phyloP scores from a whole-genome alignment of 2,329 filamentous ascomycete genomes.

The Neobulgaria alba region DNA sequence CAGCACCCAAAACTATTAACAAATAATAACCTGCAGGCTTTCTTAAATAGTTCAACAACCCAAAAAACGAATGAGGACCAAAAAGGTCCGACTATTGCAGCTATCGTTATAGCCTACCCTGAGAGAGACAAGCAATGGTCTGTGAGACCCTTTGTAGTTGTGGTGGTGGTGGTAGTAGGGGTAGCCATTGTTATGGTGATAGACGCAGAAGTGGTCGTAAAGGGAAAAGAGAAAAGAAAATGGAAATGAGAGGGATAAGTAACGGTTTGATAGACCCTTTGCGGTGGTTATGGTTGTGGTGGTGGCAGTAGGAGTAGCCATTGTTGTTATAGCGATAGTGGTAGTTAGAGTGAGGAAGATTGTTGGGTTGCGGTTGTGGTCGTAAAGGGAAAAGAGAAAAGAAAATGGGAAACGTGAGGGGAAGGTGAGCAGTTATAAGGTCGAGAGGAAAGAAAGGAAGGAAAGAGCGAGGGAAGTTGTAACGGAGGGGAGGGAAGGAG shows the following conservation, averaged over 20 bases:
- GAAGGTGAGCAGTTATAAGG: constrained; percentile 6
- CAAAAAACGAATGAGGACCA: constrained; percentile 5
- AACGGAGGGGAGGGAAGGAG: constrained; percentile 8
- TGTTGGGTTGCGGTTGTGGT: constrained; percentile 4
- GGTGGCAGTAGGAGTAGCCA: no score
- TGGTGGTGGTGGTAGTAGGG: not conserved
- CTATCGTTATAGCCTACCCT: constrained; percentile 8
- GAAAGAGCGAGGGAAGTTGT: constrained; percentile 6
- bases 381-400: constrained; percentile 9
- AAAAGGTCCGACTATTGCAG: constrained; percentile 2
- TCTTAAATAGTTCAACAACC: constrained; percentile 5
- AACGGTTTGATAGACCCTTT: constrained; percentile 7
- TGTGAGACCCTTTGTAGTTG: constrained; percentile 5
- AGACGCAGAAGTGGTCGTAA: constrained; percentile 5
- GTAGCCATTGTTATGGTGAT: not conserved
- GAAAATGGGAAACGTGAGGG: constrained; percentile 9
- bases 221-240: constrained; percentile 10
- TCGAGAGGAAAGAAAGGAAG: constrained; percentile 8
- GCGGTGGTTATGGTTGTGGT: no score
- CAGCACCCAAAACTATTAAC: constrained; percentile 4
- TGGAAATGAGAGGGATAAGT: constrained; percentile 9
- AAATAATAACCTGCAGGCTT: constrained; percentile 9
- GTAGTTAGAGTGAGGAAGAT: not conserved
- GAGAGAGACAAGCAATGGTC: constrained; percentile 10
- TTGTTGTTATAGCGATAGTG: not conserved